A percentile compares a stretch with the other conserved stretches of the same genome.
Conservation (phyloP, 805 yeast genomes). For the Saccharomycopsis microspora region DNA sequence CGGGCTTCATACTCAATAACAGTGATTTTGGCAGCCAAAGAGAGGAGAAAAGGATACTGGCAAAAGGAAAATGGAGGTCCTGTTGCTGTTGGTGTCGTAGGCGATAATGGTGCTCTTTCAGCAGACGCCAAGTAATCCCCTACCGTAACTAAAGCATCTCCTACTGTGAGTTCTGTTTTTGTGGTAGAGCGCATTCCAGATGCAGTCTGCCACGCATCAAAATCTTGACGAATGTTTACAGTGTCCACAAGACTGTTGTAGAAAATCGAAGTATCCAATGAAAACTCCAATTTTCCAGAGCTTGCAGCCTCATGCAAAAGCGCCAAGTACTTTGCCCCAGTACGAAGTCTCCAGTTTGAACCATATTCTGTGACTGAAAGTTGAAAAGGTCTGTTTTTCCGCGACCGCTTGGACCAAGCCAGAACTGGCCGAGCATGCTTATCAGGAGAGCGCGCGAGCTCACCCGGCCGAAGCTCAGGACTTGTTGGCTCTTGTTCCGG, state of each 20-base stretch:
- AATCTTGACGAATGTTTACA: conserved; percentile 67
- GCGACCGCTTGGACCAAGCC: conserved; percentile 9
- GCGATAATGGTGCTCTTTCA: conserved; percentile 5
- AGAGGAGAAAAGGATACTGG: conserved; percentile 70
- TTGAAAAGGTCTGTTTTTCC: conserved; percentile 17
- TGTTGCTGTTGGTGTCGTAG: conserved; percentile 8
- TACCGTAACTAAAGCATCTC: conserved; percentile 8
- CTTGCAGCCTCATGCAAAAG: conserved; percentile 43
- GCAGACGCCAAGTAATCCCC: conserved; percentile 13
- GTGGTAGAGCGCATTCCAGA: conserved; percentile 20
- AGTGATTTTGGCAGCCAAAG: conserved; percentile 72
- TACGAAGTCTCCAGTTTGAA: conserved; percentile 68
- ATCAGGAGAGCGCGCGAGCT: not conserved
- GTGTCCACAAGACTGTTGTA: conserved; percentile 79
- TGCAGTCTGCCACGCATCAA: conserved; percentile 66
- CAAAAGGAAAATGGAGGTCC: conserved; percentile 47
- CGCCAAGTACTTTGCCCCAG: conserved; percentile 51
- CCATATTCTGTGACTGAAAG: conserved; percentile 51
- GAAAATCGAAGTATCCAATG: conserved; percentile 34
- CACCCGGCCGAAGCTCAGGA: not conserved
- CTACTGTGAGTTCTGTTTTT: conserved; percentile 7
- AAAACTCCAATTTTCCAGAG: conserved; percentile 21
- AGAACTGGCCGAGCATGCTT: too few species aligned
- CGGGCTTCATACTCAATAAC: conserved; percentile 76
- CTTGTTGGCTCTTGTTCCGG: not conserved